Conservation (phyloP, 495 filamentous ascomycete species). For the Annulohypoxylon stygium region DNA sequence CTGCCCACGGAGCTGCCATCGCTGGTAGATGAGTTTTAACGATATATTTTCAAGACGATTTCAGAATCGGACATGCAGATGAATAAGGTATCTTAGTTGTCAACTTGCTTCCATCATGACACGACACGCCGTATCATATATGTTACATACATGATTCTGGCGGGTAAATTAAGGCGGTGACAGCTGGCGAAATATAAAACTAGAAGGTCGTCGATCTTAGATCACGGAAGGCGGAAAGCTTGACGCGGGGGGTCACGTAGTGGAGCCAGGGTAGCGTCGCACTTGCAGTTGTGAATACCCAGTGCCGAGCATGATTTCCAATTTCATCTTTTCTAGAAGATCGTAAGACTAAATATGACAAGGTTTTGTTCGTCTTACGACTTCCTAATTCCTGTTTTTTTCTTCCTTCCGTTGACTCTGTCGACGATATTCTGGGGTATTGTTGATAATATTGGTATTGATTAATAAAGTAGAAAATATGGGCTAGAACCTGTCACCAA, state of each 20-base stretch:
- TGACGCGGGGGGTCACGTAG: conserved; percentile 1
- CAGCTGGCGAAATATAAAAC: conserved; percentile 23
- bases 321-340: conserved; percentile 13
- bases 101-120: conserved; percentile 2
- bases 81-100: neutral
- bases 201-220: neutral
- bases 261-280: conserved; percentile 4
- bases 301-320: conserved; percentile 5
- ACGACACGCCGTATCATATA: neutral
- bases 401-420: neutral
- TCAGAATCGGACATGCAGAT: neutral
- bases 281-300: neutral
- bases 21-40: neutral
- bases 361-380: conserved; percentile 7
- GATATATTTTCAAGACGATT: neutral
- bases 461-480: neutral
- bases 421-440: conserved; percentile 6
- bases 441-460: neutral
- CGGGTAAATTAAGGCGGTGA: conserved; percentile 40
- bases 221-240: conserved; percentile 26
- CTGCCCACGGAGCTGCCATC: conserved; percentile 67
- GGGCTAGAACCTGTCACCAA: neutral
- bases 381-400: neutral
- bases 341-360: conserved; percentile 8
- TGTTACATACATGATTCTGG: neutral